Percentiles rank a stretch among this genome's conserved stretches.
Evolutionary conservation across 2,329 filamentous ascomycete genomes (phyloP).

Genomic region (Cladophialophora exuberans): DNA sequence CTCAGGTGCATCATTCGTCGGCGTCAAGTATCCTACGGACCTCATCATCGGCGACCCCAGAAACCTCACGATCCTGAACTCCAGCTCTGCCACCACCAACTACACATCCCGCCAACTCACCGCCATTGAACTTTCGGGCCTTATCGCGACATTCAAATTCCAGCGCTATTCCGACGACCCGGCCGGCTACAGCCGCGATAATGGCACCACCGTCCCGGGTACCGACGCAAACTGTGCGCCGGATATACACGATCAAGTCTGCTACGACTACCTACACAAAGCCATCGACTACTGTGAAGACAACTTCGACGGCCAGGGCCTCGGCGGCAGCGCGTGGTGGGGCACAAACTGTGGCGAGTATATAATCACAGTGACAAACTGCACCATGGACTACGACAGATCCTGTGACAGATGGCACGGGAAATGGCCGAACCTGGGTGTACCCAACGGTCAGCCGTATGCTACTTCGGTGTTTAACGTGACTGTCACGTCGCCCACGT

Average conservation of each 20-base stretch:
- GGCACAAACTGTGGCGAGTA: constrained; percentile 16
- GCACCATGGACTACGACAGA: constrained; percentile 14
- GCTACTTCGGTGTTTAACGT: neutral
- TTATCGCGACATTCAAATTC: constrained; percentile 8
- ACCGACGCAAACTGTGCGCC: constrained; percentile 17
- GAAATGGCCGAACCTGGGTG: constrained; percentile 9
- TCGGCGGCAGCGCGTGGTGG: constrained; percentile 10
- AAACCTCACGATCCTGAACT: too few species aligned
- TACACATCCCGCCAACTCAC: too few species aligned
- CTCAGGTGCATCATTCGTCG: constrained; percentile 4
- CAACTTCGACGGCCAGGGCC: constrained; percentile 18
- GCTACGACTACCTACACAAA: neutral
- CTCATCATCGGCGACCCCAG: neutral
- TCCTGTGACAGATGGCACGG: constrained; percentile 18
- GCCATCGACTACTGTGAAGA: constrained; percentile 14
- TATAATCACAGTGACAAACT: constrained; percentile 7
- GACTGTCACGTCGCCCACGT: neutral
- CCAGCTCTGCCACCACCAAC: constrained; percentile 11
- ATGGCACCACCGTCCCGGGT: constrained; percentile 9
- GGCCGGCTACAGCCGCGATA: neutral
- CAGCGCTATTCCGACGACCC: too few species aligned
- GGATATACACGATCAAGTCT: constrained; percentile 7
- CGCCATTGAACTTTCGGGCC: constrained; percentile 13
- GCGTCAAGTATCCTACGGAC: constrained; percentile 9
- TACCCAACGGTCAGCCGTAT: constrained; percentile 2